Evolutionary conservation across 768 basidiomycete species (phyloP).

Genomic region (Russula vinacea): DNA sequence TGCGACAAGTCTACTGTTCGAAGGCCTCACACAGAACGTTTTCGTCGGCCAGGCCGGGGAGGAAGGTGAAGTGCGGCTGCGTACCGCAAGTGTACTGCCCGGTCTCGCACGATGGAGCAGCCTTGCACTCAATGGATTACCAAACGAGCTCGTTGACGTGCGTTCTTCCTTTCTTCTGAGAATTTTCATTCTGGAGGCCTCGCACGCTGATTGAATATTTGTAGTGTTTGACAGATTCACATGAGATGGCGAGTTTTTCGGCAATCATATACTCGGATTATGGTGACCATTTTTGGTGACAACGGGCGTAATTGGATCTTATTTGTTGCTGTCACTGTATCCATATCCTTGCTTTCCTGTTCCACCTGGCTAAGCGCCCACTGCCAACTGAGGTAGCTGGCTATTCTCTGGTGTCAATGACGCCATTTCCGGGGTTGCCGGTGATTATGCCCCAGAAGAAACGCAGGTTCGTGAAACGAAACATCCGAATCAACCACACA

Average conservation of each 20-base stretch:
- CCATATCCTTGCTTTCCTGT: not conserved
- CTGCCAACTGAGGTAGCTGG: not conserved
- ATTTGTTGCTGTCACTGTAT: slow-evolving; percentile 9
- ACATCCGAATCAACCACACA: no score
- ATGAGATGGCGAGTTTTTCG: slow-evolving; percentile 65
- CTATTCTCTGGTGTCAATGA: not conserved
- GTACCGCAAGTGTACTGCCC: slow-evolving; percentile 78
- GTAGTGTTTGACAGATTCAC: slow-evolving; percentile 58
- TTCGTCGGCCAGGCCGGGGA: slow-evolving; percentile 43
- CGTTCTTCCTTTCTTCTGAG: slow-evolving; percentile 35
- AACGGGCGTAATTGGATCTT: not conserved
- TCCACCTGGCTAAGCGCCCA: not conserved
- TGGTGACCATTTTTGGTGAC: slow-evolving; percentile 49
- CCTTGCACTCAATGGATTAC: slow-evolving; percentile 60
- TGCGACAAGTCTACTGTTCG: slow-evolving; percentile 61
- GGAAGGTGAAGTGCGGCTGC: slow-evolving; percentile 48
- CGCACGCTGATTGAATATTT: slow-evolving; percentile 7
- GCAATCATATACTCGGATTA: slow-evolving; percentile 73
- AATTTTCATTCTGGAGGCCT: not conserved
- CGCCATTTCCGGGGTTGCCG: not conserved
- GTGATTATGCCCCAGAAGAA: not conserved
- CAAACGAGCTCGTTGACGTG: slow-evolving; percentile 83
- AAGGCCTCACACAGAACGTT: slow-evolving; percentile 59
- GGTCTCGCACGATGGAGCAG: slow-evolving; percentile 77
- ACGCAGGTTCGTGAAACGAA: no score